phyloP scores from a whole-genome alignment of 2,329 filamentous ascomycete genomes.

The Ophiostoma australiae region DNA sequence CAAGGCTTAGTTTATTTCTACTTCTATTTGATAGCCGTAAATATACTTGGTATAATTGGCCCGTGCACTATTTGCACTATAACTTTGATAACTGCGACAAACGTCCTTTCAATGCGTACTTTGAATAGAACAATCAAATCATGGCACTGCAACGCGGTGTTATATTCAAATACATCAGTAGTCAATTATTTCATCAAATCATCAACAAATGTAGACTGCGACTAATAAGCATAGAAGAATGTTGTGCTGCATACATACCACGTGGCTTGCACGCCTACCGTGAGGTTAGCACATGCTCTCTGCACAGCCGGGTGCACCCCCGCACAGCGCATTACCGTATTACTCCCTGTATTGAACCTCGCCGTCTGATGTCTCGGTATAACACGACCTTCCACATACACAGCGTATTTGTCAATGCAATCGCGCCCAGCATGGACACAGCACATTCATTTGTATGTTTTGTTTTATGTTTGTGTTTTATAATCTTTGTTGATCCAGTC shows the following conservation, averaged over 20 bases:
- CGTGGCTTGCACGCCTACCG: slow-evolving; percentile 2
- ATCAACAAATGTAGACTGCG: not conserved
- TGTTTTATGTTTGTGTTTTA: not conserved
- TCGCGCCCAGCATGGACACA: not conserved
- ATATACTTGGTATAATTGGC: no score
- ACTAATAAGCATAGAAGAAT: no score
- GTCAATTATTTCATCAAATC: not conserved
- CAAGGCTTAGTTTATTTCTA: slow-evolving; percentile 1
- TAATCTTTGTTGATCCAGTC: not conserved
- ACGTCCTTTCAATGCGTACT: no score
- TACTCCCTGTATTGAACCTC: not conserved
- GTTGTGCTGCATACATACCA: no score
- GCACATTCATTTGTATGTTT: not conserved
- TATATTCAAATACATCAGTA: no score
- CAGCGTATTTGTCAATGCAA: no score
- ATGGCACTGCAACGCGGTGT: no score
- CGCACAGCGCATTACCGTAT: not conserved
- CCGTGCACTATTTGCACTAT: not conserved
- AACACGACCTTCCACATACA: not conserved
- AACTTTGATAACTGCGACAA: no score
- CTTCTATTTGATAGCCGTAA: no score
- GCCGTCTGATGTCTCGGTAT: not conserved
- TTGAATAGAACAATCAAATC: no score
- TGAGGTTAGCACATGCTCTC: not conserved
- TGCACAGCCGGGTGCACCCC: not conserved